These are phyloP conservation scores for Phialemonium atrogriseum DNA, from an alignment of 2,329 filamentous ascomycete genomes.

Conservation along the genomic window DNA sequence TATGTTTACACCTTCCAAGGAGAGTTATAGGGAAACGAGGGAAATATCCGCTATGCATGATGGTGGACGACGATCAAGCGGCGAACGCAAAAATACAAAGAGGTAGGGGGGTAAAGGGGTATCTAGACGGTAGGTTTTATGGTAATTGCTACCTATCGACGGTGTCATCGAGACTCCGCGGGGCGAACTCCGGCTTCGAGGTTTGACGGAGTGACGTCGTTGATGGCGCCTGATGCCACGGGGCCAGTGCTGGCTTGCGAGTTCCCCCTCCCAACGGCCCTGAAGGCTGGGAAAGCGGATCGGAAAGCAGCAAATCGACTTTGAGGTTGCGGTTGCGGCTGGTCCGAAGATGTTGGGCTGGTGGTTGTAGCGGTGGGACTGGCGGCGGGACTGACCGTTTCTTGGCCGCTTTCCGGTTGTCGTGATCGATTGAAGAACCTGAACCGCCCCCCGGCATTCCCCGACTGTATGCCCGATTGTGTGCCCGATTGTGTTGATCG, in stretches of 20 bases:
- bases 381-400: no score
- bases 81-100: slow-evolving; percentile 2
- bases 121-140: slow-evolving; percentile 1
- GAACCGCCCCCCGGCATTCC: no score
- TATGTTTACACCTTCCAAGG: no score
- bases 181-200: slow-evolving; percentile 24
- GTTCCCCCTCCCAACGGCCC: slow-evolving; percentile 11
- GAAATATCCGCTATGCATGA: slow-evolving; percentile 4
- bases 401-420: no score
- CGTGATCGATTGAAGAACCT: no score
- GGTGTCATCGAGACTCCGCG: not conserved
- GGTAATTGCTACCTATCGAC: not conserved
- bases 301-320: not conserved
- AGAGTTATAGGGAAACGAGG: slow-evolving; percentile 11
- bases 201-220: slow-evolving; percentile 20
- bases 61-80: slow-evolving; percentile 1
- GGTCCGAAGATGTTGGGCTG: no score
- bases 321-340: no score
- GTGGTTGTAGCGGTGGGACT: no score
- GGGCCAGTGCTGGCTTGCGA: slow-evolving; percentile 10
- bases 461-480: no score
- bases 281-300: slow-evolving; percentile 11
- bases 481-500: no score
- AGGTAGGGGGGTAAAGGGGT: slow-evolving; percentile 1
- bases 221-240: slow-evolving; percentile 17